A percentile compares a stretch with the other conserved stretches of the same genome.
Conservation (phyloP, 345 rosid species). For the sweet orange (Citrus sinensis) region DNA sequence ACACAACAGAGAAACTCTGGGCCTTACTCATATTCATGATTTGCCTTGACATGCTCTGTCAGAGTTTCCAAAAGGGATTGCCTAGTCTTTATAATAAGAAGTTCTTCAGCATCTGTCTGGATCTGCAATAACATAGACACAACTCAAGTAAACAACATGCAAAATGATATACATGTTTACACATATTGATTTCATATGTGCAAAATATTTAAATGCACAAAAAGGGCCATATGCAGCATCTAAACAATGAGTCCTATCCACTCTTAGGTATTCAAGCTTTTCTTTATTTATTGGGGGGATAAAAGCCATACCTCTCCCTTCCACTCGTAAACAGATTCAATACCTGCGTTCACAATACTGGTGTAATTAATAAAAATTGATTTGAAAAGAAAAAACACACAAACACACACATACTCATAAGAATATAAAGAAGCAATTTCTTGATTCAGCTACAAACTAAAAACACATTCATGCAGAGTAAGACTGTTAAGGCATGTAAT, state of each 20-base stretch:
- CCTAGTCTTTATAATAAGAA: conserved; percentile 87
- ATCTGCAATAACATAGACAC: conserved; percentile 42
- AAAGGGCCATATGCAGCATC: neutral
- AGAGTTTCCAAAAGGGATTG: conserved; percentile 74
- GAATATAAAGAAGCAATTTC: neutral
- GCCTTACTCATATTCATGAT: conserved; percentile 94
- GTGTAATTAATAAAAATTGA: neutral
- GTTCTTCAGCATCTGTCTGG: conserved; percentile 79
- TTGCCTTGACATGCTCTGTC: conserved; percentile 84
- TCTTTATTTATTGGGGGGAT: neutral
- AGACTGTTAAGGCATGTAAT: neutral
- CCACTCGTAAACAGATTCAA: conserved; percentile 89
- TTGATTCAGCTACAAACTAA: neutral
- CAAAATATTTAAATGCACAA: neutral
- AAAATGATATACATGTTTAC: neutral
- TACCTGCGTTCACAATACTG: conserved; percentile 45
- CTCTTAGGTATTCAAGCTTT: neutral
- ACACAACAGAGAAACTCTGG: conserved; percentile 7
- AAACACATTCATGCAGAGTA: neutral
- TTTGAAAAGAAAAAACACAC: neutral
- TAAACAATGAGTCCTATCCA: neutral
- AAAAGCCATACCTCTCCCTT: conserved; percentile 70
- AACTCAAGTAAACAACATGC: neutral
- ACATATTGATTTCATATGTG: neutral
- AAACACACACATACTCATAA: neutral